Evolutionary conservation across 108 stramenopile species (phyloP).

Genomic region (Fragilariopsis cylindrus): DNA sequence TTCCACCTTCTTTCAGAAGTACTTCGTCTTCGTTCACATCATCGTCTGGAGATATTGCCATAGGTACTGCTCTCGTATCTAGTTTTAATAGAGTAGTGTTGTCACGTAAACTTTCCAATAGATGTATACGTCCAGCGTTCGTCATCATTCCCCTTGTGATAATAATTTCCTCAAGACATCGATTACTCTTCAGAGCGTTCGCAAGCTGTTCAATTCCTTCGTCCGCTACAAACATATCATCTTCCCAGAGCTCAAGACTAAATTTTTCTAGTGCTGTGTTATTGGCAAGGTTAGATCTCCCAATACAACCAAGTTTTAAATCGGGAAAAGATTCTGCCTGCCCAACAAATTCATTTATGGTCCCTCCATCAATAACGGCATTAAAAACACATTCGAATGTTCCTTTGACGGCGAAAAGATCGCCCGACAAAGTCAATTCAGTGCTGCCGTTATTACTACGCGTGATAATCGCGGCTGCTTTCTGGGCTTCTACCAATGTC

Average conservation of each 20-base stretch:
- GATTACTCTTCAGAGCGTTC: not conserved
- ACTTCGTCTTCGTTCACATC: not conserved
- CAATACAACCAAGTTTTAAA: not conserved
- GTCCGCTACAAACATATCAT: not conserved
- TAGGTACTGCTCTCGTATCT: not conserved
- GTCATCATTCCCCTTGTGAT: conserved; percentile 14
- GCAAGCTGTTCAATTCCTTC: conserved; percentile 7
- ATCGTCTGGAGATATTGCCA: no score
- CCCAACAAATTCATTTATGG: not conserved
- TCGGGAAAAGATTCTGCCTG: not conserved
- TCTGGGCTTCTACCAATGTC: not conserved
- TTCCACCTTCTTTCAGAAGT: not conserved
- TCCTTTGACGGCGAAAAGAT: not conserved
- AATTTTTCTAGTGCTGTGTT: not conserved
- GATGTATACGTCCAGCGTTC: conserved; percentile 4
- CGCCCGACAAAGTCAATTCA: not conserved
- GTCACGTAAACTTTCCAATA: conserved; percentile 5
- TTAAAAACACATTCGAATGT: conserved; percentile 6
- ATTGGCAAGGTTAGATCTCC: not conserved
- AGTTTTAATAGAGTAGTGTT: not conserved
- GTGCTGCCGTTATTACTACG: not conserved
- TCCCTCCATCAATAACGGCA: not conserved
- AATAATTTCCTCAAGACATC: conserved; percentile 5
- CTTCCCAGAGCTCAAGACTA: not conserved
- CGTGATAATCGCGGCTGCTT: not conserved